Conservation (phyloP, 2,329 filamentous ascomycete species). For the Nigrospora sphaerica region DNA sequence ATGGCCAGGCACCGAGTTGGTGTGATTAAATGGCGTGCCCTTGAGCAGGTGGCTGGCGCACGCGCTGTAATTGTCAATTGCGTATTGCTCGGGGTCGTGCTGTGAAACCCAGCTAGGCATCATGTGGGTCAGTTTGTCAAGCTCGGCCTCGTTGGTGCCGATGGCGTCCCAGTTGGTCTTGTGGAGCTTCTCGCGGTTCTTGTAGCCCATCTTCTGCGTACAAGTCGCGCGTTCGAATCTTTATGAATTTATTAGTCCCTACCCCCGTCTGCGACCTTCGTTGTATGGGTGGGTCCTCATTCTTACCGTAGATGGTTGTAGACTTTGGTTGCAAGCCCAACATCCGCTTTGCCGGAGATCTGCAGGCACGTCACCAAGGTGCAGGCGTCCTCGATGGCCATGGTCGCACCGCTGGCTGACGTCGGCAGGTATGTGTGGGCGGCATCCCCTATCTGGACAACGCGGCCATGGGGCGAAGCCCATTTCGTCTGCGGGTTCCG, state of each 20-base stretch:
- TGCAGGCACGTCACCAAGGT: conserved; percentile 23
- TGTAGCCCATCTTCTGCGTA: conserved; percentile 13
- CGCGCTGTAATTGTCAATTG: conserved; percentile 16
- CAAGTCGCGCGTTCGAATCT: conserved; percentile 12
- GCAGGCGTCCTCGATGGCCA: conserved; percentile 27
- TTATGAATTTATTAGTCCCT: too few relatives aligned
- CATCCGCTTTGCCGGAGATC: conserved; percentile 15
- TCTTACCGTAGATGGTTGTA: conserved; percentile 19
- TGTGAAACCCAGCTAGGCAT: conserved; percentile 14
- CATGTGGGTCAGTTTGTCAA: conserved; percentile 2
- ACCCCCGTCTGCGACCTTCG: too few relatives aligned
- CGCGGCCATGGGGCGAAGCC: conserved; percentile 18
- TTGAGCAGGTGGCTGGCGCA: conserved; percentile 13
- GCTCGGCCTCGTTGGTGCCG: conserved; percentile 4
- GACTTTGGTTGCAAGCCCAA: conserved; percentile 15
- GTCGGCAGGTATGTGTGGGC: conserved; percentile 28
- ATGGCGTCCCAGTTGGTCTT: conserved; percentile 9
- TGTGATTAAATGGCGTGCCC: conserved; percentile 19
- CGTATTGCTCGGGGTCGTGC: conserved; percentile 23
- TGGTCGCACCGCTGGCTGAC: conserved; percentile 26
- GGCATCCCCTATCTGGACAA: conserved; percentile 26
- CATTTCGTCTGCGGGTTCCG: conserved; percentile 24
- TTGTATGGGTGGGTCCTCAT: conserved; percentile 1
- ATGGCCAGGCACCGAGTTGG: conserved; percentile 19
- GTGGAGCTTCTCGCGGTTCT: conserved; percentile 11